phyloP scores from a whole-genome alignment of 116 monocot species.

The Iris pallida region DNA sequence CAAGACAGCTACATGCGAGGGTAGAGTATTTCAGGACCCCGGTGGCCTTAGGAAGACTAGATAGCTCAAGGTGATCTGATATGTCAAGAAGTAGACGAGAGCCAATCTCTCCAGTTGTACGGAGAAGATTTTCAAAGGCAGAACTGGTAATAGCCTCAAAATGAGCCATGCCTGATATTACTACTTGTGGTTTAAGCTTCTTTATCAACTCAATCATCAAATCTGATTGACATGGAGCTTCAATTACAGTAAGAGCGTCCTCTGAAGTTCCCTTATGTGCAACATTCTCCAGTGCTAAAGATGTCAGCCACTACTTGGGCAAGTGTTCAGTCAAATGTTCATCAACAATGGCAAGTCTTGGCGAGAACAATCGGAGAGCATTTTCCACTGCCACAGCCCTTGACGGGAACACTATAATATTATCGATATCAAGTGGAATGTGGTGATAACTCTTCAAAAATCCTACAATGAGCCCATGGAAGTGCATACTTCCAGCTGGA shows the following conservation, averaged over 20 bases:
- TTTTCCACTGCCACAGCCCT: conserved; percentile 79
- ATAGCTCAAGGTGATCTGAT: conserved; percentile 80
- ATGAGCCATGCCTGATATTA: conserved; percentile 70
- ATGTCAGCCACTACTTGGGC: conserved; percentile 76
- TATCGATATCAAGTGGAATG: conserved; percentile 58
- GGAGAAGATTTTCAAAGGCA: conserved; percentile 47
- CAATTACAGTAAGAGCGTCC: conserved; percentile 58
- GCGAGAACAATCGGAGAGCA: conserved; percentile 67
- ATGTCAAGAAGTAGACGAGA: conserved; percentile 70
- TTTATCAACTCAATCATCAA: conserved; percentile 74
- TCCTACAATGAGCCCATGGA: too few relatives aligned
- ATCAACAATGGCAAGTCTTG: conserved; percentile 74
- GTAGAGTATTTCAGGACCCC: conserved; percentile 74
- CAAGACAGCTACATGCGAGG: conserved; percentile 71
- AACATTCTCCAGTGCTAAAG: conserved; percentile 53
- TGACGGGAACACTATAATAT: conserved; percentile 66
- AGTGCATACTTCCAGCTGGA: too few relatives aligned
- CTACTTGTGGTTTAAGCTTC: conserved; percentile 77
- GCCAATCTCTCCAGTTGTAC: conserved; percentile 47
- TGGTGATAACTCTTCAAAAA: conserved; percentile 83
- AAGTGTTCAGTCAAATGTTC: conserved; percentile 72
- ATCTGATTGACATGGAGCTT: conserved; percentile 77
- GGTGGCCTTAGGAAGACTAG: conserved; percentile 72
- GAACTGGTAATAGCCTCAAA: conserved; percentile 84
- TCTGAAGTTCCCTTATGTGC: conserved; percentile 17